Conservation (phyloP, 805 yeast genomes). For the Metschnikowia santaceciliae region DNA sequence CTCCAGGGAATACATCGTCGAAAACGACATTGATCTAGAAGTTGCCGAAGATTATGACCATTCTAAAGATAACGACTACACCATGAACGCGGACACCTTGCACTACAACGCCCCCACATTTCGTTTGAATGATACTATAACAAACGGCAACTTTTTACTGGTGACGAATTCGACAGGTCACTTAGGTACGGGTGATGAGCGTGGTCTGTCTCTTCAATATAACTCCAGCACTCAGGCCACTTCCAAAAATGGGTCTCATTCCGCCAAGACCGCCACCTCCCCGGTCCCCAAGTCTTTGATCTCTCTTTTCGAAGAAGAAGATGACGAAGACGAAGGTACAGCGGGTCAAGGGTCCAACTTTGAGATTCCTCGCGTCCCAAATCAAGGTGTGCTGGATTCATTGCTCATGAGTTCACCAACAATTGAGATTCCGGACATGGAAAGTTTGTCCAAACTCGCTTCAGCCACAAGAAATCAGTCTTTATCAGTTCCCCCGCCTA, state of each 20-base stretch:
- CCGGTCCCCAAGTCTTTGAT: conserved; percentile 15
- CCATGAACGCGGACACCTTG: conserved; percentile 25
- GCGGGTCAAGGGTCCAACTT: conserved; percentile 4
- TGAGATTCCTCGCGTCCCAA: conserved; percentile 13
- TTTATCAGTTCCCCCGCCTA: conserved; percentile 4
- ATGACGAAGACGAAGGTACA: conserved; percentile 3
- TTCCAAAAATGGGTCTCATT: not conserved
- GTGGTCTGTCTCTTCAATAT: not conserved
- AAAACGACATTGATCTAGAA: conserved; percentile 50
- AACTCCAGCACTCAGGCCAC: conserved; percentile 5
- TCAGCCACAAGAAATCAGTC: conserved; percentile 8
- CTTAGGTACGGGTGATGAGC: conserved; percentile 1
- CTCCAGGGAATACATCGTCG: conserved; percentile 67
- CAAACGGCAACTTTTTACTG: conserved; percentile 17
- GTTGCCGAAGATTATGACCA: conserved; percentile 27
- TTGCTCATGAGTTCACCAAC: conserved; percentile 46
- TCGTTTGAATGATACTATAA: conserved; percentile 24
- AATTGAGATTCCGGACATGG: conserved; percentile 69
- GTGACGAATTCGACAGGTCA: conserved; percentile 10
- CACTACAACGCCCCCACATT: conserved; percentile 4
- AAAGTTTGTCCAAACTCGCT: conserved; percentile 29
- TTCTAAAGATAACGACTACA: conserved; percentile 22
- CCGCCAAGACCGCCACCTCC: conserved; percentile 1
- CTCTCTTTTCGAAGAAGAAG: conserved; percentile 16
- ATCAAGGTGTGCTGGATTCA: conserved; percentile 7